Percentiles rank a stretch among this genome's conserved stretches.
Conservation (phyloP, 371 early-diverging fungal species). For the Coemansia sp. region DNA sequence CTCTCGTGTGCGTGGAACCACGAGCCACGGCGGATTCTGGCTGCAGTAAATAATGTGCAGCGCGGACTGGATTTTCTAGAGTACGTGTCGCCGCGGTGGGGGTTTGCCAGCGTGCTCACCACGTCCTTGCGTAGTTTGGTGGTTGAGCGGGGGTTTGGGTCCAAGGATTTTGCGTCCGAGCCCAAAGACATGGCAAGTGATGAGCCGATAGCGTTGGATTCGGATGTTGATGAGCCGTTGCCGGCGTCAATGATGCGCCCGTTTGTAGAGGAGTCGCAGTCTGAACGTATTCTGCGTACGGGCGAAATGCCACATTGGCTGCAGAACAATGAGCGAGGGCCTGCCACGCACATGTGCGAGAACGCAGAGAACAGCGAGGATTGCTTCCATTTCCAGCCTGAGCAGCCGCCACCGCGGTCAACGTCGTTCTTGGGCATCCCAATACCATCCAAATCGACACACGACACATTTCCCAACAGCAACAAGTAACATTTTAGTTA, state of each 20-base stretch:
- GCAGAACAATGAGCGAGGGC: neutral
- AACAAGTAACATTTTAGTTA: too few relatives aligned
- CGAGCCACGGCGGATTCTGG: slow-evolving; percentile 18
- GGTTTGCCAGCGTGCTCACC: slow-evolving; percentile 29
- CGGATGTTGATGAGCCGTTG: neutral
- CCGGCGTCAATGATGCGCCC: slow-evolving; percentile 17
- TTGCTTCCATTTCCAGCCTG: neutral
- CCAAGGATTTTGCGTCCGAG: neutral
- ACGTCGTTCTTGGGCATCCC: neutral
- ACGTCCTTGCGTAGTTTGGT: slow-evolving; percentile 33
- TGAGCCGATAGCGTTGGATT: neutral
- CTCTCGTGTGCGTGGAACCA: slow-evolving; percentile 26
- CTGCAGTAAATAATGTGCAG: slow-evolving; percentile 30
- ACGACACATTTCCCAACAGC: too few relatives aligned
- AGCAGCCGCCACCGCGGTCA: neutral
- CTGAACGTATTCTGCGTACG: slow-evolving; percentile 37
- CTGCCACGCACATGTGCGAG: neutral
- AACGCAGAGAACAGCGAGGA: neutral
- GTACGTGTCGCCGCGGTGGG: slow-evolving; percentile 41
- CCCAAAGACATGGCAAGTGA: neutral
- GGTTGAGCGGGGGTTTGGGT: slow-evolving; percentile 46
- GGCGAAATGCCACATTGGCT: slow-evolving; percentile 24
- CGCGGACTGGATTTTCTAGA: slow-evolving; percentile 34
- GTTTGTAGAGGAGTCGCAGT: slow-evolving; percentile 21
- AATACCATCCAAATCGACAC: neutral